Base-by-base conservation (phyloP, 108 stramenopile genomes). In the Conticribra guillardii region DNA sequence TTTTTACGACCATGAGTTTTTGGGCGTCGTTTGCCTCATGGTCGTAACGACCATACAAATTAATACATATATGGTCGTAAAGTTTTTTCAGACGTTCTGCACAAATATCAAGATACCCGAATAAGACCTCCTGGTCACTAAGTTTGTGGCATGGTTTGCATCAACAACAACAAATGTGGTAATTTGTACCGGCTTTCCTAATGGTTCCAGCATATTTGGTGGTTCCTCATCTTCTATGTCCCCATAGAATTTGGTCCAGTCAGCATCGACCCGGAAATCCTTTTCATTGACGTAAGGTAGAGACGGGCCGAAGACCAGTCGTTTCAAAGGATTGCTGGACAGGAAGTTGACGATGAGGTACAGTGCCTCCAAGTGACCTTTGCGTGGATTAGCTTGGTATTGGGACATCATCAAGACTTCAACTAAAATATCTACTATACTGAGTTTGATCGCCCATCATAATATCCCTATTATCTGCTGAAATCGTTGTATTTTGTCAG, bases 401-500 rank as follows among this genome's bases (percentile, higher is more conserved):
- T n/a, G n/a, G n/a, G n/a, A n/a, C n/a, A n/a, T n/a, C n/a, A n/a
- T n/a, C n/a, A n/a, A n/a, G n/a, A n/a, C n/a, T n/a, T 82, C 81
- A 1, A 64, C 11, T 33, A 64, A 3, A 27, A 82, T 75, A 28
- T 85, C 84, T 0, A 70, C 24, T 11, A 77, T 0, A 74, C 84
- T 3, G n/a, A 82, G 22, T 54, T 82, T 68, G 2, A 73, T 50
- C 11, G 67, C 68, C 84, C 84, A 85, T 19, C 77, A 41, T 1
- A 79, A 45, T 3, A 82, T 61, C 0, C 81, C 81, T 27, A 85
- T 82, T 19, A 82, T 58, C 11, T 79, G 33, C 22, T 66, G 71
- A 26, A 34, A 76, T 5, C 51, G 15, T 8, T 22, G 2, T 16
- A 19, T 34, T 24, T 18, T 30, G 0, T 79, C 51, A 15, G 47